Percentiles rank a stretch among this genome's conserved stretches.
phyloP scores from a whole-genome alignment of 768 basidiomycete genomes.

The Cubamyces sp. region DNA sequence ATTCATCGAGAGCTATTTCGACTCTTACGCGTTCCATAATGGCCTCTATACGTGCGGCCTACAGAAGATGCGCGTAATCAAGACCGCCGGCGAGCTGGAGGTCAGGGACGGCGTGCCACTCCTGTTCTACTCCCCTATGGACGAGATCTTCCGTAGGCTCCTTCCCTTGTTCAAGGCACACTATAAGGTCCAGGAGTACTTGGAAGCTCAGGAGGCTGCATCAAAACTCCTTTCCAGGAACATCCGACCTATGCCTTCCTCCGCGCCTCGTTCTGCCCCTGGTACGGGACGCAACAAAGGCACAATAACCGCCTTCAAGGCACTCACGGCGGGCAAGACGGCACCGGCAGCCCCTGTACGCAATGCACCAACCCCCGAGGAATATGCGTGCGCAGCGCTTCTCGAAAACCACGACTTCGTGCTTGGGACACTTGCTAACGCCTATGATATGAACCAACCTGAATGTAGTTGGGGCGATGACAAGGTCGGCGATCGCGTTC shows the following conservation, averaged over 20 bases:
- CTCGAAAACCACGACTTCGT: too few relatives aligned
- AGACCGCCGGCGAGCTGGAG: background rate
- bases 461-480: too few relatives aligned
- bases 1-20: constrained; percentile 5
- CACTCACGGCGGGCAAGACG: too few relatives aligned
- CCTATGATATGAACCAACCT: too few relatives aligned
- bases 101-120: background rate
- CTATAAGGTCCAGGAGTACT: background rate
- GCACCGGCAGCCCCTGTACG: too few relatives aligned
- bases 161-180: background rate
- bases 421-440: too few relatives aligned
- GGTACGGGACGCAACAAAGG: too few relatives aligned
- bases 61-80: background rate
- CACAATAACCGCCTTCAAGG: too few relatives aligned
- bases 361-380: too few relatives aligned
- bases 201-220: background rate
- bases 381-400: too few relatives aligned
- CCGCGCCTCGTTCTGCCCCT: background rate
- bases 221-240: background rate
- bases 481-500: constrained; percentile 6
- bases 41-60: constrained; percentile 2
- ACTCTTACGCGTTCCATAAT: background rate
- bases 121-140: constrained; percentile 1
- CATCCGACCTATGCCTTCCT: background rate
- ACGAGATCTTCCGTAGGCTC: background rate